Conservation (phyloP, 2,329 filamentous ascomycete genomes). For the Podosphaera aphanis region DNA sequence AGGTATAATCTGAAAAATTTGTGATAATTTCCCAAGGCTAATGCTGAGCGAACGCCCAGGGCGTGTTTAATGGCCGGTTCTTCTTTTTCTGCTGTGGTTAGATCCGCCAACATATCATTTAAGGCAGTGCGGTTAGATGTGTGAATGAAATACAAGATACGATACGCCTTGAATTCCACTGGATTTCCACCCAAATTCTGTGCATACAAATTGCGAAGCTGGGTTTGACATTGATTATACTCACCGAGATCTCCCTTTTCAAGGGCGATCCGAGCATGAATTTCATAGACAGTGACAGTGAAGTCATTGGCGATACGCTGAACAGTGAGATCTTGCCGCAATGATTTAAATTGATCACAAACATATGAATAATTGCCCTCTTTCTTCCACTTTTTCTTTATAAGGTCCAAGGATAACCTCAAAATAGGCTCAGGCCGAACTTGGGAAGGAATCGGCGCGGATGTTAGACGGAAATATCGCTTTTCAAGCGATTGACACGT, state of each 20-base stretch:
- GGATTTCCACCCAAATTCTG: slow-evolving; percentile 71
- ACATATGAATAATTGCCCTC: slow-evolving; percentile 94
- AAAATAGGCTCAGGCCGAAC: slow-evolving; percentile 68
- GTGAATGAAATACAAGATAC: slow-evolving; percentile 98
- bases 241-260: slow-evolving; percentile 99
- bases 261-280: slow-evolving; percentile 86
- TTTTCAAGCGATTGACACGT: slow-evolving; percentile 73
- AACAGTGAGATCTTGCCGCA: slow-evolving; percentile 93
- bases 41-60: slow-evolving; percentile 66
- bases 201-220: slow-evolving; percentile 76
- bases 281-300: slow-evolving; percentile 89
- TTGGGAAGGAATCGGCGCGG: slow-evolving; percentile 65
- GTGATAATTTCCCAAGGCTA: slow-evolving; percentile 90
- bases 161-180: slow-evolving; percentile 95
- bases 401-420: slow-evolving; percentile 59
- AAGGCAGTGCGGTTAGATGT: slow-evolving; percentile 94
- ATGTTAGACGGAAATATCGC: slow-evolving; percentile 78
- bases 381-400: slow-evolving; percentile 86
- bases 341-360: slow-evolving; percentile 96
- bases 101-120: slow-evolving; percentile 95
- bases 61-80: slow-evolving; percentile 73
- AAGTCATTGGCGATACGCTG: slow-evolving; percentile 94
- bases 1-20: slow-evolving; percentile 93
- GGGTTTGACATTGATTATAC: slow-evolving; percentile 99
- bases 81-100: slow-evolving; percentile 91